Evolutionary conservation across 495 filamentous ascomycete genomes (phyloP).

Genomic region (Talaromyces liani): DNA sequence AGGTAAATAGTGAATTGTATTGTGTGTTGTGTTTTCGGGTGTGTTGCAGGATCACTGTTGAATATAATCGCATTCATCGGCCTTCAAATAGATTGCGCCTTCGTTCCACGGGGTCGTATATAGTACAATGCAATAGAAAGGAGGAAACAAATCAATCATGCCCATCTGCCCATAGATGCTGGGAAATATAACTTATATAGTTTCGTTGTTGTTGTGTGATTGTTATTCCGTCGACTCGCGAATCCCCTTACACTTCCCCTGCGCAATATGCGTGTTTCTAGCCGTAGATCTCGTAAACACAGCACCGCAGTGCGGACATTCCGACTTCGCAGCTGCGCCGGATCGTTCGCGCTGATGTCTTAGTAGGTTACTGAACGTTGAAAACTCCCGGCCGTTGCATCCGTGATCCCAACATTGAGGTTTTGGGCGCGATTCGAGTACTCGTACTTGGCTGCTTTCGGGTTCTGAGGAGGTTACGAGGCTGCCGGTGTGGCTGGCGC

Average conservation of each 20-base stretch:
- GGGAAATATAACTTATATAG: neutral
- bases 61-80: neutral
- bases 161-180: no score
- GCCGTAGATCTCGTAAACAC: slow-evolving; percentile 90
- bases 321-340: slow-evolving; percentile 76
- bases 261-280: slow-evolving; percentile 76
- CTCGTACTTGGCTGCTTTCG: slow-evolving; percentile 53
- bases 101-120: neutral
- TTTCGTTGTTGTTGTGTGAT: neutral
- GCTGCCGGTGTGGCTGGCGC: neutral
- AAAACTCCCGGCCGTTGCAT: slow-evolving; percentile 89
- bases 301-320: slow-evolving; percentile 79
- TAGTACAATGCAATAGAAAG: neutral
- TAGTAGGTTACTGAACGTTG: slow-evolving; percentile 89
- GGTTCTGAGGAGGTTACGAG: slow-evolving; percentile 20
- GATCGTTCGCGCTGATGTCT: slow-evolving; percentile 93
- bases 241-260: slow-evolving; percentile 76
- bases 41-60: neutral
- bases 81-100: neutral
- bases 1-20: neutral
- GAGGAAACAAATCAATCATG: no score
- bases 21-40: neutral
- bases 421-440: slow-evolving; percentile 70
- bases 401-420: slow-evolving; percentile 95
- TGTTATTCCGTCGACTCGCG: slow-evolving; percentile 4